phyloP scores from a whole-genome alignment of 768 basidiomycete genomes.

The Ramaria sp. region DNA sequence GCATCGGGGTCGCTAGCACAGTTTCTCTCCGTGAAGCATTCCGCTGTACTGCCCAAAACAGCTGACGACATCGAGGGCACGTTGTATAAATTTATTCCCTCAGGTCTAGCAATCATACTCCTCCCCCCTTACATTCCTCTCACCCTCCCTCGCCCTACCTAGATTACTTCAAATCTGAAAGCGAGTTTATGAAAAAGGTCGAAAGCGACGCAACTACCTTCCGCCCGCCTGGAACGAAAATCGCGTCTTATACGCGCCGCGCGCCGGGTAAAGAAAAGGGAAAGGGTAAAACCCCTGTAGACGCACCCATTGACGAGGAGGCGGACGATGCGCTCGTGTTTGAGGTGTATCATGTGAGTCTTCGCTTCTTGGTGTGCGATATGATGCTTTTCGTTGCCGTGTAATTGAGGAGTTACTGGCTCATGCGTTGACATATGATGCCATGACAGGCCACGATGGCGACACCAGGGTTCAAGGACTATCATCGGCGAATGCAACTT shows the following conservation, averaged over 20 bases:
- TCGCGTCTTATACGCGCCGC: slow-evolving; percentile 67
- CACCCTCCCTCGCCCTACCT: slow-evolving; percentile 1
- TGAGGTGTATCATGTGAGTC: slow-evolving; percentile 83
- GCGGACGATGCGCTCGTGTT: slow-evolving; percentile 58
- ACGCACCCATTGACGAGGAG: slow-evolving; percentile 30
- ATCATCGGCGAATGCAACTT: slow-evolving; percentile 85
- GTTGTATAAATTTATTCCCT: slow-evolving; percentile 66
- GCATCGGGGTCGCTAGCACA: slow-evolving; percentile 79
- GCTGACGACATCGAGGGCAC: slow-evolving; percentile 82
- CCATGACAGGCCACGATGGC: slow-evolving; percentile 60
- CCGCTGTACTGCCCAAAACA: slow-evolving; percentile 52
- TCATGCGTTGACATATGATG: not conserved
- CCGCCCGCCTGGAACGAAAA: slow-evolving; percentile 61
- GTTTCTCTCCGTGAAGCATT: slow-evolving; percentile 59
- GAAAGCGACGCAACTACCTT: slow-evolving; percentile 72
- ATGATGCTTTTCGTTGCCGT: not conserved
- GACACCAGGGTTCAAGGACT: slow-evolving; percentile 82
- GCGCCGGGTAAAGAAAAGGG: slow-evolving; percentile 47
- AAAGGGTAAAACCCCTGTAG: slow-evolving; percentile 23
- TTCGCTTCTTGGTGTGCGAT: slow-evolving; percentile 1
- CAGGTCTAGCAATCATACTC: slow-evolving; percentile 32
- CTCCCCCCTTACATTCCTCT: not conserved
- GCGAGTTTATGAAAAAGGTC: slow-evolving; percentile 56
- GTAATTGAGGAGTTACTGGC: not conserved
- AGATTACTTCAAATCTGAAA: slow-evolving; percentile 65